These are phyloP conservation scores for Colletotrichum lindemuthianum DNA, from an alignment of 2,329 filamentous ascomycete species.

Conservation along the genomic window DNA sequence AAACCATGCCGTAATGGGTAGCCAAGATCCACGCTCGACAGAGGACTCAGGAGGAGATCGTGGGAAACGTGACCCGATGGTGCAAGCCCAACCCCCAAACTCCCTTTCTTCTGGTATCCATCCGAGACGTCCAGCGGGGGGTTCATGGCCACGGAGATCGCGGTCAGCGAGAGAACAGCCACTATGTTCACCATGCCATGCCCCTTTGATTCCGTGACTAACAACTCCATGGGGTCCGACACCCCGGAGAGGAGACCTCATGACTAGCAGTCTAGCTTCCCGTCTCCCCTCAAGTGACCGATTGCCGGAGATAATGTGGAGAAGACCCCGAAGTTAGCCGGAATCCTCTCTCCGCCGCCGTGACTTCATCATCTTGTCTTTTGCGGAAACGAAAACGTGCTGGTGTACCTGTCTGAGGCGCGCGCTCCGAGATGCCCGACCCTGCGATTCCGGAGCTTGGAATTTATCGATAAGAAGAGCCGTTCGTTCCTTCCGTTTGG, in stretches of 20 bases:
- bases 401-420: slow-evolving; percentile 15
- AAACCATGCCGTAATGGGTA: not conserved
- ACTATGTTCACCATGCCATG: not conserved
- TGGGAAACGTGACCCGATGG: slow-evolving; percentile 2
- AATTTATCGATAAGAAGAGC: too few relatives aligned
- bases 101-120: too few relatives aligned
- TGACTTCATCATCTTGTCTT: too few relatives aligned
- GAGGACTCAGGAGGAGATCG: slow-evolving; percentile 5
- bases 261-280: slow-evolving; percentile 4
- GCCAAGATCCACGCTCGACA: not conserved
- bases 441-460: not conserved
- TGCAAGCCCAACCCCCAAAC: not conserved
- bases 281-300: slow-evolving; percentile 15
- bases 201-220: slow-evolving; percentile 2
- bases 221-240: slow-evolving; percentile 9
- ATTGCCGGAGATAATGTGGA: slow-evolving; percentile 21
- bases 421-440: not conserved
- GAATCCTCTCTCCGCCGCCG: slow-evolving; percentile 6
- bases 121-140: too few relatives aligned
- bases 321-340: slow-evolving; percentile 24
- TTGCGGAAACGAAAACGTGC: slow-evolving; percentile 8
- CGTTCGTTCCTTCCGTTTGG: too few relatives aligned
- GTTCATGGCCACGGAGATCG: too few relatives aligned
- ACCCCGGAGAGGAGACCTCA: slow-evolving; percentile 4
- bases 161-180: too few relatives aligned